Conservation (phyloP, 176 grass and related monocot genomes). For the Oryza punctata region DNA sequence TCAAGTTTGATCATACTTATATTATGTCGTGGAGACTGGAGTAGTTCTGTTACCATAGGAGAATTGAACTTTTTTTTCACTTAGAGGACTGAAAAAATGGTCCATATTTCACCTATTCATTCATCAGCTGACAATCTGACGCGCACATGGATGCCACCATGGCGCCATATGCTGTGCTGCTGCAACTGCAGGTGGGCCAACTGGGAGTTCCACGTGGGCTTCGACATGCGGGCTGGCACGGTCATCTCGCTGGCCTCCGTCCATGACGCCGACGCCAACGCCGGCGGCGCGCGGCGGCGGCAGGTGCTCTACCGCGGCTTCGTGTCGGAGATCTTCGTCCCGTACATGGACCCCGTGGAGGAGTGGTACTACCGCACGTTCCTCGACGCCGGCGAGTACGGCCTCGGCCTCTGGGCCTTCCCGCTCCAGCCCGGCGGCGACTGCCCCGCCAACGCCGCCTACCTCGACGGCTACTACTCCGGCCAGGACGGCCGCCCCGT, state of each 20-base stretch:
- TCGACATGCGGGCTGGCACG: conserved; percentile 63
- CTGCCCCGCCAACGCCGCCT: conserved; percentile 63
- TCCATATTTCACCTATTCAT: too few species aligned
- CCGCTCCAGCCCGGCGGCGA: conserved; percentile 55
- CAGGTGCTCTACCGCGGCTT: conserved; percentile 72
- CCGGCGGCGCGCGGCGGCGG: conserved; percentile 22
- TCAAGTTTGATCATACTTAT: too few species aligned
- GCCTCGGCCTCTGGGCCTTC: conserved; percentile 52
- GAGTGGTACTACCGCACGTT: conserved; percentile 92
- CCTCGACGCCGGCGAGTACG: conserved; percentile 78
- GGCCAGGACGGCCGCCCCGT: conserved; percentile 55
- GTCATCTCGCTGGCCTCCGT: conserved; percentile 71
- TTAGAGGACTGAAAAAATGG: too few species aligned
- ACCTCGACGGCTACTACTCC: conserved; percentile 61
- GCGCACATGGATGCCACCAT: too few species aligned
- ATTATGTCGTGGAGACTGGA: too few species aligned
- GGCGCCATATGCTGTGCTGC: neutral
- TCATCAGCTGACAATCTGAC: too few species aligned
- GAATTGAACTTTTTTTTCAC: too few species aligned
- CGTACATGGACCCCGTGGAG: conserved; percentile 82
- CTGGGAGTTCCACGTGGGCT: conserved; percentile 86
- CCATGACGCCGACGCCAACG: conserved; percentile 54
- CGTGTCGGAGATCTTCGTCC: conserved; percentile 76
- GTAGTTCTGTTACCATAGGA: too few species aligned
- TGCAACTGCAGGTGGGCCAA: conserved; percentile 58